These are phyloP conservation scores for Tetracentron sinense DNA, from an alignment of 164 flowering plant genomes.

Conservation along the genomic window DNA sequence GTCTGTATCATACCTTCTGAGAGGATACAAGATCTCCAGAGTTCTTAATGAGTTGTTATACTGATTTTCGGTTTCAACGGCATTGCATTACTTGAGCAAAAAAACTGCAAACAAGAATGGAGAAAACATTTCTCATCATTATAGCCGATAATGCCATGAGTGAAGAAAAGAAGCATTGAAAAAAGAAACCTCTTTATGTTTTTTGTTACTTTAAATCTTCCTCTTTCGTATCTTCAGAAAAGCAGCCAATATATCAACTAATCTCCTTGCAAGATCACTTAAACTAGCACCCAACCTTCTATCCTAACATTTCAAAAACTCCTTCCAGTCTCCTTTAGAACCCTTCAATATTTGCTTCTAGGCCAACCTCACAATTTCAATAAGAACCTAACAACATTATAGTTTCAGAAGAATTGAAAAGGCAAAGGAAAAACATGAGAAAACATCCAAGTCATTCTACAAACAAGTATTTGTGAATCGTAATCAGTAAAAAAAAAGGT, in stretches of 20 bases:
- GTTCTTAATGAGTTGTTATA: conserved; percentile 25
- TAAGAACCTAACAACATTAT: conserved; percentile 46
- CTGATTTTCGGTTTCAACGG: conserved; percentile 33
- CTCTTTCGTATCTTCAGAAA: conserved; percentile 49
- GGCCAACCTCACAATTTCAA: conserved; percentile 58
- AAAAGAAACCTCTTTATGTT: background rate
- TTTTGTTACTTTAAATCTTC: conserved; percentile 52
- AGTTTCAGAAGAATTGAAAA: background rate
- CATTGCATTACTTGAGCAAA: conserved; percentile 36
- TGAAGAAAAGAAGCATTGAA: background rate
- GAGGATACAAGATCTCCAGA: conserved; percentile 48
- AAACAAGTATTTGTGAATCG: background rate
- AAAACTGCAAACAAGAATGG: conserved; percentile 34
- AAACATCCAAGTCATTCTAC: background rate
- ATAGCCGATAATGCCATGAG: background rate
- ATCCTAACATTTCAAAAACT: conserved; percentile 52
- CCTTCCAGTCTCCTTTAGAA: conserved; percentile 71
- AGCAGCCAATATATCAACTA: conserved; percentile 46
- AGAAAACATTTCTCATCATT: background rate
- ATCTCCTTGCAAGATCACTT: conserved; percentile 72
- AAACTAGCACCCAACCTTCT: conserved; percentile 49
- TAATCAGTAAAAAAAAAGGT: background rate
- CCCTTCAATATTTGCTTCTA: conserved; percentile 70
- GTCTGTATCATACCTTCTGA: conserved; percentile 46
- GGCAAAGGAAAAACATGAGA: background rate